A percentile compares a stretch with the other conserved stretches of the same genome.
Evolutionary conservation across 148 eudicot genomes (phyloP).

Genomic region (Fagopyrum homotropicum): DNA sequence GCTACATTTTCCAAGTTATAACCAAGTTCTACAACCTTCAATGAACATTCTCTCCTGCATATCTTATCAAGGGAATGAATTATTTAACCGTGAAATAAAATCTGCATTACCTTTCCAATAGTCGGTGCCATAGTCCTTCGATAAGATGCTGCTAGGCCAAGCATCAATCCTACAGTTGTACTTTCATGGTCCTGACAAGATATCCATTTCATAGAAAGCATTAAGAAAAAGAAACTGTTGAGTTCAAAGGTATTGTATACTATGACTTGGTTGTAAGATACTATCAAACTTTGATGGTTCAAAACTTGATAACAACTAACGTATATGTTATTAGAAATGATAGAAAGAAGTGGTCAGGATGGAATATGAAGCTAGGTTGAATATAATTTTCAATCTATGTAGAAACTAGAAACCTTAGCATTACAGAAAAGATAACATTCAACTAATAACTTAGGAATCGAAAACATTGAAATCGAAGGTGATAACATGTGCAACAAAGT

Average conservation of each 20-base stretch:
- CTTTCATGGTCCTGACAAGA: conserved; percentile 77
- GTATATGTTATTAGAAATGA: too few species aligned
- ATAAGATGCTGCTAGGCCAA: conserved; percentile 96
- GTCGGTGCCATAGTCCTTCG: conserved; percentile 93
- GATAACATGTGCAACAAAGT: too few species aligned
- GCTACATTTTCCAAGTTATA: background rate
- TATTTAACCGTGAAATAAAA: background rate
- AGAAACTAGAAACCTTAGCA: too few species aligned
- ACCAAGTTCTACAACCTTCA: background rate
- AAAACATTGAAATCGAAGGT: too few species aligned
- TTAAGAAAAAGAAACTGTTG: background rate
- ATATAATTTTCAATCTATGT: too few species aligned
- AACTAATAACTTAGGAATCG: too few species aligned
- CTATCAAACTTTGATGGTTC: background rate
- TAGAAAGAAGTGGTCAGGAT: too few species aligned
- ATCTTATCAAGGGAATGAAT: background rate
- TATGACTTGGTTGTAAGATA: background rate
- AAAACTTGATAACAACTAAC: too few species aligned
- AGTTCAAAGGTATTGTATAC: background rate
- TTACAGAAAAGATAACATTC: too few species aligned
- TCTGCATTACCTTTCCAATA: conserved; percentile 63
- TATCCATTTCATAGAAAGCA: background rate
- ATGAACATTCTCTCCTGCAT: background rate
- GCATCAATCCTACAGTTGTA: conserved; percentile 96
- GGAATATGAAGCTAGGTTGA: too few species aligned